These are phyloP conservation scores for Colletotrichum sansevieriae DNA, from an alignment of 2,329 filamentous ascomycete genomes.

Conservation along the genomic window DNA sequence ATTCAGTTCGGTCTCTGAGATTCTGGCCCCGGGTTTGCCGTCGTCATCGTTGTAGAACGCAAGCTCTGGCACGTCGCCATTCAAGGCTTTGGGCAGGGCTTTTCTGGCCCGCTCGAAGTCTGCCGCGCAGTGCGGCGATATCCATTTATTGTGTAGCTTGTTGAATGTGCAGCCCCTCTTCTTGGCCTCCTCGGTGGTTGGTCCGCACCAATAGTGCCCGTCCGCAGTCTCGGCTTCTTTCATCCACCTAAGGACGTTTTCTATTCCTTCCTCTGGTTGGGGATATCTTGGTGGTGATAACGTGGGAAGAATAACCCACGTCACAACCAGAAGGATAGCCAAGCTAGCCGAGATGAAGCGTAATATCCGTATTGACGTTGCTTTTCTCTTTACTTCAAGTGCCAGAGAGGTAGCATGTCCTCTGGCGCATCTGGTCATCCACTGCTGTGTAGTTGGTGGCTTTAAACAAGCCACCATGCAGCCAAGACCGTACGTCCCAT, in stretches of 20 bases:
- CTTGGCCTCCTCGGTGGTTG: conserved; percentile 15
- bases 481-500: too few relatives aligned
- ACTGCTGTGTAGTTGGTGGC: too few relatives aligned
- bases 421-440: too few relatives aligned
- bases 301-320: not conserved
- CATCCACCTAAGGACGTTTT: conserved; percentile 28
- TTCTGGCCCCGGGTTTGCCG: not conserved
- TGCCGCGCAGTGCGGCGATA: conserved; percentile 5
- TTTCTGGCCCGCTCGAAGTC: conserved; percentile 12
- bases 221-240: conserved; percentile 9
- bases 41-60: conserved; percentile 15
- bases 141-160: conserved; percentile 32
- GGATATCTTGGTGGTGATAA: not conserved
- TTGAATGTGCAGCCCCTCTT: conserved; percentile 18
- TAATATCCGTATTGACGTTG: not conserved
- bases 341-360: not conserved
- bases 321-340: not conserved
- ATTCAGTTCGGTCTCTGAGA: conserved; percentile 4
- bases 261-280: conserved; percentile 17
- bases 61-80: not conserved
- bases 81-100: not conserved
- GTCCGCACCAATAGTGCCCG: conserved; percentile 24
- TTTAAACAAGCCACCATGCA: too few relatives aligned
- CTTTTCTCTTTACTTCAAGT: not conserved
- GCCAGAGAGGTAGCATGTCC: not conserved